Evolutionary conservation across 768 basidiomycete genomes (phyloP), one percentile per base, ranked within the genome.

Genomic region (Mycena venus): DNA sequence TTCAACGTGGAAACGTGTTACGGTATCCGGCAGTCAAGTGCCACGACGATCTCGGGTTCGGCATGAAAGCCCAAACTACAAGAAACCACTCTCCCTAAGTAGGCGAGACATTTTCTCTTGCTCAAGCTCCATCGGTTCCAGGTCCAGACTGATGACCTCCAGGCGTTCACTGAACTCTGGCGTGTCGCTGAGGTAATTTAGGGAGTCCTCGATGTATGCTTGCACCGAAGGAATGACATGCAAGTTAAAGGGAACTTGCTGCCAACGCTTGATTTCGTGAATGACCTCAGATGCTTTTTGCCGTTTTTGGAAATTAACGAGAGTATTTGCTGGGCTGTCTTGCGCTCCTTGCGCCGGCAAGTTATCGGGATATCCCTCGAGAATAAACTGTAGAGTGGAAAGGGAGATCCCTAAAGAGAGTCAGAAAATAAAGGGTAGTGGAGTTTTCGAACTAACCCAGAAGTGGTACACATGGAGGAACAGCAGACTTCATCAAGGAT

Each of bases 221-320:
- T 91, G 90, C 27, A 99, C 91, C 1, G 87, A 73, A 0, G 90
- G 87, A n/a, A 97, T 90, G 8, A 88, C 84, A 36, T 90, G 88
- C 74, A 98, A 91, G 82, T 98, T 97, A 87, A 96, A 99, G 1
- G 95, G 92, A 9, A 94, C 90, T n/a, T n/a, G n/a, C 82, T 99
- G 98, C 92, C 97, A 99, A 32, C 96, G 93, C 82, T 98, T 95
- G 82, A 99, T 99, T 81, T 99, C 97, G 75, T 93, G 92, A 78
- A 99, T 96, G 77, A 99, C 95, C 80, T 98, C 97, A 19, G 96
- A 95, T 0, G 96, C 93, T 83, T 95, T 95, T 79, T 96, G 93
- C 21, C 98, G 94, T 83, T 99, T 99, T 80, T 93, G 91, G 86
- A 99, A 99, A 85, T 99, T 99, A 84, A 99, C 92, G 76, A 98